Base-by-base conservation (phyloP, 306 rosid species). In the Cicer judaicum region DNA sequence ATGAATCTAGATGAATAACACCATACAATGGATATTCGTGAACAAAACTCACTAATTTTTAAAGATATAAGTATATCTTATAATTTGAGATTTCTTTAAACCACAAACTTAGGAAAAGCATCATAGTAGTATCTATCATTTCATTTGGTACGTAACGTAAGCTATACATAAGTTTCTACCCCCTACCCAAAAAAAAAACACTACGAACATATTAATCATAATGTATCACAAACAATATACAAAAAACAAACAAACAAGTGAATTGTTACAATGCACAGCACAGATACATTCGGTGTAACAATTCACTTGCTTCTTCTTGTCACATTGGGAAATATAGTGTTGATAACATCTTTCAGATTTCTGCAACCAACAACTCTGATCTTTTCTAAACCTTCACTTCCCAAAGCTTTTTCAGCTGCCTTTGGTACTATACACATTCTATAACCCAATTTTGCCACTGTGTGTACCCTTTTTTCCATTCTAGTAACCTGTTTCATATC, bases 271-370 rank as follows among this genome's bases (percentile, higher is more conserved):
- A n/a, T n/a, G n/a, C n/a, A 59, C 7, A 69, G 29, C 16, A 46
- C 43, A 74, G 15, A 68, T 11, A 67, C 21, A 2, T 5, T 7
- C 0, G 8, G 12, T 61, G 72, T n/a, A 50, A 24, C 10, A 24
- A 64, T 9, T 74, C 47, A 80, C 69, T 81, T 55, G 4, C 39
- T 70, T 77, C 76, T 66, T 43, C 54, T 89, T 84, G 70, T 48
- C 1, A 60, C 29, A 72, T 10, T 70, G 52, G 76, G 82, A 85
- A 91, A 94, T 52, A 91, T 88, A 1, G 11, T 76, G 89, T 92
- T 86, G 55, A 94, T 91, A 61, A 90, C 88, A 15, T 94, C 98
- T 79, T 91, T 91, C 81, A 94, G 85, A 84, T 88, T 87, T 81
- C 87, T 85, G 83, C 98, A 94, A 72, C 93, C 90, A 6, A 91